phyloP scores from a whole-genome alignment of 352 stramenopile genomes.

The Pythium biforme region DNA sequence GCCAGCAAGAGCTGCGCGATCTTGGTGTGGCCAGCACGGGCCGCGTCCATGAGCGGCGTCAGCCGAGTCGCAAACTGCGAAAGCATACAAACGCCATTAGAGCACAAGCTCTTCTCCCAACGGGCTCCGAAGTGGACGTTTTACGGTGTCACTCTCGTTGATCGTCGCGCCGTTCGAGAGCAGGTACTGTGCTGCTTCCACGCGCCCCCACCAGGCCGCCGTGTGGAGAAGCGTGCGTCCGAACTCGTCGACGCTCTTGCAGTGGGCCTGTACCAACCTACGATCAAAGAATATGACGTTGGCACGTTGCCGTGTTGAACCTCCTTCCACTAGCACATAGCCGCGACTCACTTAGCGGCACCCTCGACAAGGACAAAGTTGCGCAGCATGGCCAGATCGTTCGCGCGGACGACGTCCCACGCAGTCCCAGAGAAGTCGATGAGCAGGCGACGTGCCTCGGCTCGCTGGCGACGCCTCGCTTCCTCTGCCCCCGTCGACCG shows the following conservation, averaged over 20 bases:
- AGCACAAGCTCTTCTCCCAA: too few relatives aligned
- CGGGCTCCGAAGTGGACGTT: not conserved
- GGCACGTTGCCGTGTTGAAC: too few relatives aligned
- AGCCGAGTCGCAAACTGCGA: slow-evolving; percentile 42
- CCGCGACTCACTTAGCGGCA: slow-evolving; percentile 23
- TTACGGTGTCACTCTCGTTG: slow-evolving; percentile 54
- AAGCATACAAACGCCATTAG: too few relatives aligned
- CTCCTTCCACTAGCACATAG: too few relatives aligned
- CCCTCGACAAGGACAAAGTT: slow-evolving; percentile 70
- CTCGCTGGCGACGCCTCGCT: slow-evolving; percentile 39
- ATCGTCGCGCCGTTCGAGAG: slow-evolving; percentile 44
- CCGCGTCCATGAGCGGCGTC: slow-evolving; percentile 62
- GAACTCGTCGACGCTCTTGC: slow-evolving; percentile 44
- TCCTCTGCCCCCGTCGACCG: slow-evolving; percentile 26
- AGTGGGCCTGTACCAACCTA: slow-evolving; percentile 42
- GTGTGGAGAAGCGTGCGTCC: slow-evolving; percentile 63
- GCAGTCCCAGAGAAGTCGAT: slow-evolving; percentile 52
- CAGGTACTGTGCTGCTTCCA: slow-evolving; percentile 36
- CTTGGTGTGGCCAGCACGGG: slow-evolving; percentile 44
- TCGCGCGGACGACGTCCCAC: slow-evolving; percentile 50
- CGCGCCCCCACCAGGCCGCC: slow-evolving; percentile 45
- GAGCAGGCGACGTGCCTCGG: slow-evolving; percentile 50
- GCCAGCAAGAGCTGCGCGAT: slow-evolving; percentile 50
- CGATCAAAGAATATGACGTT: not conserved
- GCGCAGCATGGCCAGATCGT: slow-evolving; percentile 50